Conservation (phyloP, 2,329 filamentous ascomycete genomes). For the Emergomyces pasteurianus region DNA sequence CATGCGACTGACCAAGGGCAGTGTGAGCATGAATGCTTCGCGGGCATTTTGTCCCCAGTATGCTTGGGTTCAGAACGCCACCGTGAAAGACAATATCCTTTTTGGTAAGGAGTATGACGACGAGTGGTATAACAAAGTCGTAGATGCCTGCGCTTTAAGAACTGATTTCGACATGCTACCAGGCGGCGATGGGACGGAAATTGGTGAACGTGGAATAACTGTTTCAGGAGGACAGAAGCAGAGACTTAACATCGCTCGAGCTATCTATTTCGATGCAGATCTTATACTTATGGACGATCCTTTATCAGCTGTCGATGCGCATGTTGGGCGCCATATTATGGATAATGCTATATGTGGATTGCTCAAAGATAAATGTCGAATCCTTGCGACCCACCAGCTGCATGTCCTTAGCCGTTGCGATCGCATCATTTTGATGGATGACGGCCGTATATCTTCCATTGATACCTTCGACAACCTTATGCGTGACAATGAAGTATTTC, state of each 20-base stretch:
- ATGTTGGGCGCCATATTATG: conserved; percentile 63
- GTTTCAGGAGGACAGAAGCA: conserved; percentile 94
- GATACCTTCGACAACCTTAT: conserved; percentile 87
- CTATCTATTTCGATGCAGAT: conserved; percentile 53
- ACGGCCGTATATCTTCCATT: conserved; percentile 68
- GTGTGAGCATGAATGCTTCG: conserved; percentile 62
- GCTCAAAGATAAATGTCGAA: conserved; percentile 75
- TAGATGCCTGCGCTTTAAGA: conserved; percentile 72
- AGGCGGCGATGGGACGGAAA: conserved; percentile 76
- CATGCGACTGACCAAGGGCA: conserved; percentile 72
- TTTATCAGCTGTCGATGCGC: conserved; percentile 43
- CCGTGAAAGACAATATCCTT: conserved; percentile 75
- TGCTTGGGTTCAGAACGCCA: conserved; percentile 93
- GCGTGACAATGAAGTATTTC: conserved; percentile 64
- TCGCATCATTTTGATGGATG: conserved; percentile 85
- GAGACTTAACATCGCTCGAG: conserved; percentile 80
- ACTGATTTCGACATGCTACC: conserved; percentile 90
- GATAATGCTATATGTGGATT: conserved; percentile 88
- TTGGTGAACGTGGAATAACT: conserved; percentile 90
- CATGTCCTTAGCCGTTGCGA: conserved; percentile 87
- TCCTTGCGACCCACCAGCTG: conserved; percentile 88
- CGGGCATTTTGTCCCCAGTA: conserved; percentile 92
- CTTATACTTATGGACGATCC: conserved; percentile 54
- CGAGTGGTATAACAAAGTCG: conserved; percentile 71
- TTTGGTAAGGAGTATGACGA: conserved; percentile 71